These are phyloP conservation scores for Ascochyta pisi DNA, from an alignment of 2,329 filamentous ascomycete species.

Conservation along the genomic window DNA sequence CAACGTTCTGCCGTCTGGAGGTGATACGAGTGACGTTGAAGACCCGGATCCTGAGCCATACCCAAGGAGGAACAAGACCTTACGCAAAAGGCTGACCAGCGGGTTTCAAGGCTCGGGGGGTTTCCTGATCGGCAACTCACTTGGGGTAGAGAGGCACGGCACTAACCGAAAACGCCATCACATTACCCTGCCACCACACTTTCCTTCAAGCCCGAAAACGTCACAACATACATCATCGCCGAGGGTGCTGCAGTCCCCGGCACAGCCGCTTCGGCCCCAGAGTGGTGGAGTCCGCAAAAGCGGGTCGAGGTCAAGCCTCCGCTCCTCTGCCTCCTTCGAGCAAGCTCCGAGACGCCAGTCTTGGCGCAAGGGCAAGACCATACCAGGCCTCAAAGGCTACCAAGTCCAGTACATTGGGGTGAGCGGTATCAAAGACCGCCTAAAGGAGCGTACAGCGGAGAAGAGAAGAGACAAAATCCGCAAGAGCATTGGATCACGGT, in stretches of 20 bases:
- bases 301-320: conserved; percentile 26
- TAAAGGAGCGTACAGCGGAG: conserved; percentile 58
- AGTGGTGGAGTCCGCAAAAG: conserved; percentile 36
- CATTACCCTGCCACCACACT: conserved; percentile 33
- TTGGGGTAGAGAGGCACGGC: conserved; percentile 60
- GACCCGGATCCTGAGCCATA: conserved; percentile 25
- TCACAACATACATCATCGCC: conserved; percentile 25
- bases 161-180: conserved; percentile 42
- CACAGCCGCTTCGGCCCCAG: conserved; percentile 25
- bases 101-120: conserved; percentile 53
- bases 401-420: conserved; percentile 61
- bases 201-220: conserved; percentile 21
- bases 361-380: conserved; percentile 41
- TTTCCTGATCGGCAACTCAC: conserved; percentile 62
- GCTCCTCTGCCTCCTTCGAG: conserved; percentile 25
- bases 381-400: conserved; percentile 54
- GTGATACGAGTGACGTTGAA: conserved; percentile 54
- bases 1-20: conserved; percentile 52
- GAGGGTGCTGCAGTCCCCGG: conserved; percentile 36
- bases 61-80: conserved; percentile 26
- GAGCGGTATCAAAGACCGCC: conserved; percentile 56
- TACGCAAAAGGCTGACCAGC: conserved; percentile 42
- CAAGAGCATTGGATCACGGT: conserved; percentile 59
- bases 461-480: conserved; percentile 61
- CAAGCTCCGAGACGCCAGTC: conserved; percentile 20